A percentile compares a stretch with the other conserved stretches of the same genome.
These are phyloP conservation scores for Hanseniaspora lachancei DNA, from an alignment of 805 yeast species.

Conservation along the genomic window DNA sequence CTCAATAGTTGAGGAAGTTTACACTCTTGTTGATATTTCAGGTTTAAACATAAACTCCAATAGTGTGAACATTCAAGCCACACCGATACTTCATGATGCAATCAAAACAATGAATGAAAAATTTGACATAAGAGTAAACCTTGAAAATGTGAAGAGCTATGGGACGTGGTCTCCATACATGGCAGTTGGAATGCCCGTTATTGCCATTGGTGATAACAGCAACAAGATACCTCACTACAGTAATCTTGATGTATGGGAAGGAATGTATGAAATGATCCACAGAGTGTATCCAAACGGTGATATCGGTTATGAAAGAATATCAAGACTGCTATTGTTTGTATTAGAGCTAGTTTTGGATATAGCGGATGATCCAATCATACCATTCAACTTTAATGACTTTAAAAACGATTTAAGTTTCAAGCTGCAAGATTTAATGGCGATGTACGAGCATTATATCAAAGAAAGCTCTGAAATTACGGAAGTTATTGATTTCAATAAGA, in stretches of 20 bases:
- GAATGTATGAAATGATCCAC: slow-evolving; percentile 30
- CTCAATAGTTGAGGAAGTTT: slow-evolving; percentile 45
- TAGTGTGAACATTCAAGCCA: slow-evolving; percentile 41
- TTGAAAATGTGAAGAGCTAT: slow-evolving; percentile 28
- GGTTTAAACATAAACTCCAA: slow-evolving; percentile 37
- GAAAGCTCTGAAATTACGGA: slow-evolving; percentile 20
- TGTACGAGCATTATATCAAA: slow-evolving; percentile 24
- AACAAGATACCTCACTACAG: slow-evolving; percentile 46
- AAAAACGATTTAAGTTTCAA: slow-evolving; percentile 34
- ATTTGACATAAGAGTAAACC: slow-evolving; percentile 20
- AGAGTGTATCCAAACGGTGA: slow-evolving; percentile 35
- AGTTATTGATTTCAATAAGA: slow-evolving; percentile 23
- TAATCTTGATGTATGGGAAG: slow-evolving; percentile 52
- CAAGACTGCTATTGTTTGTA: slow-evolving; percentile 42
- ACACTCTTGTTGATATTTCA: slow-evolving; percentile 59
- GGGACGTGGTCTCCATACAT: slow-evolving; percentile 63
- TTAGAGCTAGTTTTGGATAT: slow-evolving; percentile 42
- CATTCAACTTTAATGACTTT: slow-evolving; percentile 43
- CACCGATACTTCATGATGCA: slow-evolving; percentile 48
- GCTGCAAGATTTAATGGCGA: slow-evolving; percentile 31
- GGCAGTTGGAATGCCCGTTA: slow-evolving; percentile 39
- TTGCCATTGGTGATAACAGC: slow-evolving; percentile 18
- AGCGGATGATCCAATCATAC: slow-evolving; percentile 67
- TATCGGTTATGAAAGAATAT: slow-evolving; percentile 38
- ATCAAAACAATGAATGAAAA: slow-evolving; percentile 28